These are phyloP conservation scores for Haematococcus sp. DNA, from an alignment of 139 green algal genomes.

Conservation along the genomic window DNA sequence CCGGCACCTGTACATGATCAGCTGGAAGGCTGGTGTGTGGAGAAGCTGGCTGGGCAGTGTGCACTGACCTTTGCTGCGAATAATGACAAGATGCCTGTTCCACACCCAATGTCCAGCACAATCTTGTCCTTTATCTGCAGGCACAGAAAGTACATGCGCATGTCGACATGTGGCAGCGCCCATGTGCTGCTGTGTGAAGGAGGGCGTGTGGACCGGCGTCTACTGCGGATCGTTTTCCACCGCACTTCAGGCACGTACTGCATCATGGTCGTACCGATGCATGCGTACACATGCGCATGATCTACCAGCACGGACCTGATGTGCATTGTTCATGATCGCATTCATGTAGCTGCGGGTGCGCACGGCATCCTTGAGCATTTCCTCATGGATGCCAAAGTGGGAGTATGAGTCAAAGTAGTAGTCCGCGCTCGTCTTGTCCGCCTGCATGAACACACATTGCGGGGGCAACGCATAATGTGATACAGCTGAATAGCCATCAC, in stretches of 20 bases:
- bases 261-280: background rate
- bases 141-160: background rate
- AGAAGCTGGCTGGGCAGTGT: no score
- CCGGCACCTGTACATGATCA: no score
- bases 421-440: constrained; percentile 65
- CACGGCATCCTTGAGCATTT: constrained; percentile 93
- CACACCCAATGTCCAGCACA: constrained; percentile 93
- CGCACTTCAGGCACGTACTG: no score
- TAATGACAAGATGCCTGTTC: constrained; percentile 92
- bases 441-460: constrained; percentile 19
- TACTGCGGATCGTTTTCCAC: no score
- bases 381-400: constrained; percentile 89
- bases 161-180: no score
- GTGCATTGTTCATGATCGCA: constrained; percentile 76
- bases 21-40: no score
- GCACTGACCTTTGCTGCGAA: constrained; percentile 90
- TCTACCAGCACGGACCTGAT: constrained; percentile 20
- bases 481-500: no score
- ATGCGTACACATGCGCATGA: no score
- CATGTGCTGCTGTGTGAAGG: no score
- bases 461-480: no score
- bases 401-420: constrained; percentile 92
- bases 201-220: no score
- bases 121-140: constrained; percentile 68
- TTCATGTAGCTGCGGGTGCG: constrained; percentile 85